Evolutionary conservation across 345 rosid genomes (phyloP), one percentile per base, ranked within the genome.

Genomic region (Aquilaria yunnanensis): DNA sequence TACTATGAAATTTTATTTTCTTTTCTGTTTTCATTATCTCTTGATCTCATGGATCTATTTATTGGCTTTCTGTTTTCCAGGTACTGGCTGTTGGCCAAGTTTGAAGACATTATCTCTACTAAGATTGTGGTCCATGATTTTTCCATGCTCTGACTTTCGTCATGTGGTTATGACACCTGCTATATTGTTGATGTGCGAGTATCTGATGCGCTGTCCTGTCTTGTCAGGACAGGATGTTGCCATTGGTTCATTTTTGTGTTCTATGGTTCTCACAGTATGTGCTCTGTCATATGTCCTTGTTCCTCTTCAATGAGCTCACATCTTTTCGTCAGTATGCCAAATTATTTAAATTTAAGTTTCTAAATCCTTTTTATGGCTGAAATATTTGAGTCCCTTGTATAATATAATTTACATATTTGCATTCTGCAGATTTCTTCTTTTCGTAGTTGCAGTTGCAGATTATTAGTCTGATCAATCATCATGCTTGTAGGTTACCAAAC

Each of bases 101-200:
- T 77, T 83, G 75, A 90, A 94, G 80, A 94, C 96, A 13, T 62
- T 94, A 73, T 83, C 79, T 70, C 86, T 94, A 60, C 76, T 94
- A 82, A 80, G 88, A 80, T 75, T 94, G 62, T 90, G 99, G 99
- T 90, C 95, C 37, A 77, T 86, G 89, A 74, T 88, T 73, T 94
- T 94, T 68, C 97, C 97, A 5, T 83, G 97, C 78, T 94, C 99
- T 1, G 99, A 94, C 76, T 94, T 82, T 47, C 96, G 95, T 31
- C 99, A 90, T 68, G 89, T 66, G 59, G 99, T 94, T 72, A 90
- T 85, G 89, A 90, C 97, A 32, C 99, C 96, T 1, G 87, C 86
- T 37, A 68, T 85, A 68, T 59, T 88, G 67, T 75, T 88, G 80
- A 90, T 90, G 90, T 82, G 93, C 71, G 99, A 94, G 83, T 90